Base-by-base conservation (phyloP, 176 grass and related monocot species). In the Hordeum marinum region DNA sequence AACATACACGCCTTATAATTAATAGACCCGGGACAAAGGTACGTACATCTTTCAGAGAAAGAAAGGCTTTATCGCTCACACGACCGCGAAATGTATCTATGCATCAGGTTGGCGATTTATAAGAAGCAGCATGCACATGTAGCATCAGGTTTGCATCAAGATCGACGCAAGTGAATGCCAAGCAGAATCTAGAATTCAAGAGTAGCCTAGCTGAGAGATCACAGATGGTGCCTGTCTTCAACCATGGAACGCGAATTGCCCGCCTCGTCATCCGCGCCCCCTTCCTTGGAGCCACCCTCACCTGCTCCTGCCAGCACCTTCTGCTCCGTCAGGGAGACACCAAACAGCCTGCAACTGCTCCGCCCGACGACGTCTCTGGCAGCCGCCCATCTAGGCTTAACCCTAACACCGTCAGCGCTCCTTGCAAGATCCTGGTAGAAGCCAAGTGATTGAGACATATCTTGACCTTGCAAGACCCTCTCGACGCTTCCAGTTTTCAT, bases 391-490 rank as follows among this genome's bases (percentile, higher is more conserved):
- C 81, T 15, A 24, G 79, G n/a, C 34, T 89, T 83, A 34, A 7
- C 7, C 34, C 90, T 83, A 34, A 7, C 7, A 8, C 52, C 18
- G 17, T 20, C 54, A 17, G 29, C 45, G 9, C 46, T 55, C n/a
- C 29, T 29, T 29, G 29, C 1, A 29, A 29, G 29, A 29, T 70
- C 76, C 45, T 37, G 63, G 54, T 75, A 86, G 20, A 74, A 85
- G 43, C 88, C 73, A 70, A 42, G 58, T 46, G 41, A 77, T 45
- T 75, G 90, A 58, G 89, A 89, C 52, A 98, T 90, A 96, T 99
- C 96, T 99, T 99, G 96, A 96, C 96, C 93, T 98, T 96, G 96
- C 96, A 99, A 99, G 96, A 98, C 96, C 96, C 89, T 83, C 81
- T 88, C 86, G 90, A 89, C 92, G 67, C 32, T 77, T 89, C 80